Conservation (phyloP, 352 stramenopile species). For the Phytopythium chamaehyphon region DNA sequence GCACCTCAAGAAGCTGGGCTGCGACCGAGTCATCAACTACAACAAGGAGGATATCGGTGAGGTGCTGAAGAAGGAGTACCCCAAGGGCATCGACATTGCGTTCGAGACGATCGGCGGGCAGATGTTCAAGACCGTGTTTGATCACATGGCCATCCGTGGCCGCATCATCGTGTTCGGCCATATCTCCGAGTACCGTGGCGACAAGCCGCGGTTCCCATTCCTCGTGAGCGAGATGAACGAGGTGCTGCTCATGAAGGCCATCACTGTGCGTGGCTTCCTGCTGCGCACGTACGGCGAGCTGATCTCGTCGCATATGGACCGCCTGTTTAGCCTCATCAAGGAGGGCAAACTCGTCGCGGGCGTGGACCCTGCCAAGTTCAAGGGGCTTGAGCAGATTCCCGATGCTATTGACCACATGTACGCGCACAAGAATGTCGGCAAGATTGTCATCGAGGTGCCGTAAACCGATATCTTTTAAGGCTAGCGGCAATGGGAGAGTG, state of each 20-base stretch:
- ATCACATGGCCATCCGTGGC: conserved; percentile 55
- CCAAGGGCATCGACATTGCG: conserved; percentile 58
- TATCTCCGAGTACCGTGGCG: conserved; percentile 47
- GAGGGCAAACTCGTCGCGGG: conserved; percentile 23
- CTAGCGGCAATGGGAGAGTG: no score
- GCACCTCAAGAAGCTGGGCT: conserved; percentile 64
- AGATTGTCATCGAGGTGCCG: conserved; percentile 38
- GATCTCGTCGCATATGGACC: conserved; percentile 23
- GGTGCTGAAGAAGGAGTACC: conserved; percentile 68
- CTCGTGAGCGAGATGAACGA: background rate
- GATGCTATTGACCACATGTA: conserved; percentile 40
- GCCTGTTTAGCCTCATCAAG: conserved; percentile 32
- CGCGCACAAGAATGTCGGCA: conserved; percentile 34
- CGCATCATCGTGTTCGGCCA: conserved; percentile 58
- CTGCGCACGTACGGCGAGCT: conserved; percentile 16
- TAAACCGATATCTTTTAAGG: background rate
- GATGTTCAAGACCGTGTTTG: conserved; percentile 39
- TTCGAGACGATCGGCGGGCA: conserved; percentile 65
- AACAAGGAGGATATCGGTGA: conserved; percentile 55
- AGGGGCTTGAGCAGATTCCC: conserved; percentile 26
- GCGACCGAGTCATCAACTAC: conserved; percentile 86
- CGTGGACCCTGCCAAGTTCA: conserved; percentile 19
- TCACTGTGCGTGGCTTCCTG: conserved; percentile 28
- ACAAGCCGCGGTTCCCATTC: conserved; percentile 15
- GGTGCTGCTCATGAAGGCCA: conserved; percentile 6